These are phyloP conservation scores for Trichoderma afroharzianum DNA, from an alignment of 2,329 filamentous ascomycete genomes.

Conservation along the genomic window DNA sequence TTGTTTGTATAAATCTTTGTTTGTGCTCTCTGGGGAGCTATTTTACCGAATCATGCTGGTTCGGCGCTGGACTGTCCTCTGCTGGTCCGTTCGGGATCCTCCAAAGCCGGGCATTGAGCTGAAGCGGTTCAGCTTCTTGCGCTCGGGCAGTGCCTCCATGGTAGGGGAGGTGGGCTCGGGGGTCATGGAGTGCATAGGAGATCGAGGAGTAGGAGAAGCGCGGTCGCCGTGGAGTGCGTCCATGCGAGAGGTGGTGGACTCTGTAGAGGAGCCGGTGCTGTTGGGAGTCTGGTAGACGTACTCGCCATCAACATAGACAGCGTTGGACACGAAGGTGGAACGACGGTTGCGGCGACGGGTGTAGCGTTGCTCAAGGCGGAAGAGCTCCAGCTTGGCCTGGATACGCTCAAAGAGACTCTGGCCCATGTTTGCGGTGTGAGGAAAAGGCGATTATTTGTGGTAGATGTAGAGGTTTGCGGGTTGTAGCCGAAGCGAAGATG, in stretches of 20 bases:
- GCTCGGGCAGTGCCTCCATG: conserved; percentile 31
- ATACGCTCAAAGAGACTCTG: conserved; percentile 56
- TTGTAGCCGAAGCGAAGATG: neutral
- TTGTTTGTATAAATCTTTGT: conserved; percentile 4
- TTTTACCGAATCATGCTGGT: conserved; percentile 38
- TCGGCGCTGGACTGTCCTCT: conserved; percentile 39
- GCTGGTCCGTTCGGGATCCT: conserved; percentile 36
- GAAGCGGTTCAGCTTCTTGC: conserved; percentile 53
- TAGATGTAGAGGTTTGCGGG: neutral
- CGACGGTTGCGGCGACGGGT: conserved; percentile 82
- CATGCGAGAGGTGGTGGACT: conserved; percentile 36
- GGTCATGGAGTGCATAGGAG: conserved; percentile 25
- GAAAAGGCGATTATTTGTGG: neutral
- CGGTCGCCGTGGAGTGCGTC: conserved; percentile 37
- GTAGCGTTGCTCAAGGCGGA: conserved; percentile 93
- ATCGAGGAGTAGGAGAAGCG: conserved; percentile 19
- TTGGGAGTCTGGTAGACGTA: conserved; percentile 74
- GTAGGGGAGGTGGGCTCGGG: conserved; percentile 22
- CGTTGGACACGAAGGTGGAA: conserved; percentile 83
- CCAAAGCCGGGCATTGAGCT: conserved; percentile 56
- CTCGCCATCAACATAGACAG: conserved; percentile 91
- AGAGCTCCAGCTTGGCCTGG: conserved; percentile 76
- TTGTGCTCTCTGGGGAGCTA: neutral
- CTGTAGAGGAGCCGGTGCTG: conserved; percentile 54
- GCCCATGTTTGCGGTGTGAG: conserved; percentile 39